Evolutionary conservation across 2,329 filamentous ascomycete genomes (phyloP).

Genomic region (Ophiostoma fasciatum): DNA sequence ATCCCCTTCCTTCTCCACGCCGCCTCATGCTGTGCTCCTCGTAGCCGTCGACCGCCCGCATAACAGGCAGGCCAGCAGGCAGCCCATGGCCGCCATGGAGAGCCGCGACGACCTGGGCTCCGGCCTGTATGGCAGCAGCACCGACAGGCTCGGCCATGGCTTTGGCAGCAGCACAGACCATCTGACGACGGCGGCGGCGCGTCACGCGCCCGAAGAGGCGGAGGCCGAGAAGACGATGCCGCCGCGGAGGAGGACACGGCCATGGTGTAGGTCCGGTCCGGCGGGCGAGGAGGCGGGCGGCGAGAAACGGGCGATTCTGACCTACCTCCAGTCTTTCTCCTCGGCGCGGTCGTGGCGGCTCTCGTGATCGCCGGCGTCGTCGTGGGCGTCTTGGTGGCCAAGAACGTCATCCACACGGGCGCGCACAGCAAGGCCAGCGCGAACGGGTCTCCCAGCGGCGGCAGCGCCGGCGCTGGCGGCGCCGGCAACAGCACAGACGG

Average conservation of each 20-base stretch:
- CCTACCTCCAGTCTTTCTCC: not conserved
- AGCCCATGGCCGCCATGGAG: too few relatives aligned
- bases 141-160: constrained; percentile 4
- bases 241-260: not conserved
- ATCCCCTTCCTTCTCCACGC: too few relatives aligned
- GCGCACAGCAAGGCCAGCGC: not conserved
- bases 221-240: not conserved
- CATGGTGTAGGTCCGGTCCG: too few relatives aligned
- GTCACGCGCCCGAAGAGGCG: not conserved
- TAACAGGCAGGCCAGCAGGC: too few relatives aligned
- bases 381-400: constrained; percentile 2
- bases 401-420: constrained; percentile 2
- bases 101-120: too few relatives aligned
- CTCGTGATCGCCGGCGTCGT: constrained; percentile 2
- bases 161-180: too few relatives aligned
- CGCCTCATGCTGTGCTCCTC: too few relatives aligned
- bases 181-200: too few relatives aligned
- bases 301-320: not conserved
- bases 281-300: too few relatives aligned
- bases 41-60: too few relatives aligned
- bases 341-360: not conserved
- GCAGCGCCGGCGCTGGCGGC: not conserved
- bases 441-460: not conserved
- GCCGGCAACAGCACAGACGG: not conserved
- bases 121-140: constrained; percentile 3